Evolutionary conservation across 1,139 yeast species (phyloP).

Genomic region (Hanseniaspora sp.): DNA sequence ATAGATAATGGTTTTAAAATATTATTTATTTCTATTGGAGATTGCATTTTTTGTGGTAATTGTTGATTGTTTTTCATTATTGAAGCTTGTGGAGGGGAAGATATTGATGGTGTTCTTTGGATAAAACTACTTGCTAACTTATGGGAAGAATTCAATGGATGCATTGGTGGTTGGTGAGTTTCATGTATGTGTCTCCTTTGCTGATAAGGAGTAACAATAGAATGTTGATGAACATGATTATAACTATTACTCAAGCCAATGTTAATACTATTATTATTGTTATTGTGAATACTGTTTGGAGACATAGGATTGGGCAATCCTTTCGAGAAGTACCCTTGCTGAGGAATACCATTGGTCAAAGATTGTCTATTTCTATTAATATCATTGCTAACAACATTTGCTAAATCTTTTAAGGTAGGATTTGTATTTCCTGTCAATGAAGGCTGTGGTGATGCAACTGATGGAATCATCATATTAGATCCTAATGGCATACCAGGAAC

Average conservation of each 20-base stretch:
- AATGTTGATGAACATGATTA: neutral
- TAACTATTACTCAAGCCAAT: neutral
- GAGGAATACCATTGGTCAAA: neutral
- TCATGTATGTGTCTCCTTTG: neutral
- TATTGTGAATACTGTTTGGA: neutral
- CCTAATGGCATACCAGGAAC: neutral
- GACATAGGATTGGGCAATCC: conserved; percentile 1
- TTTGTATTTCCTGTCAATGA: too few species aligned
- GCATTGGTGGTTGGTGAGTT: neutral
- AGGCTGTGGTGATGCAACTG: neutral
- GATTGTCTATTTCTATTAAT: neutral
- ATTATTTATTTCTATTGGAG: conserved; percentile 10
- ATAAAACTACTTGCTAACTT: neutral
- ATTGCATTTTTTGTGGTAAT: neutral
- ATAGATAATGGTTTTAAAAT: neutral
- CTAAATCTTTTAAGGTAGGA: neutral
- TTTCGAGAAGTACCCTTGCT: neutral
- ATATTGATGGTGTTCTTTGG: neutral
- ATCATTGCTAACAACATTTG: neutral
- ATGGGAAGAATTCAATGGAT: neutral
- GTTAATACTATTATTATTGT: neutral
- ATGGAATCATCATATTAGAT: neutral
- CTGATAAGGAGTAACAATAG: neutral
- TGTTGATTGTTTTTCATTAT: neutral
- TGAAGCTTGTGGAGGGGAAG: neutral